Conservation (phyloP, 2,329 filamentous ascomycete species). For the Pestalotiopsis sp. region DNA sequence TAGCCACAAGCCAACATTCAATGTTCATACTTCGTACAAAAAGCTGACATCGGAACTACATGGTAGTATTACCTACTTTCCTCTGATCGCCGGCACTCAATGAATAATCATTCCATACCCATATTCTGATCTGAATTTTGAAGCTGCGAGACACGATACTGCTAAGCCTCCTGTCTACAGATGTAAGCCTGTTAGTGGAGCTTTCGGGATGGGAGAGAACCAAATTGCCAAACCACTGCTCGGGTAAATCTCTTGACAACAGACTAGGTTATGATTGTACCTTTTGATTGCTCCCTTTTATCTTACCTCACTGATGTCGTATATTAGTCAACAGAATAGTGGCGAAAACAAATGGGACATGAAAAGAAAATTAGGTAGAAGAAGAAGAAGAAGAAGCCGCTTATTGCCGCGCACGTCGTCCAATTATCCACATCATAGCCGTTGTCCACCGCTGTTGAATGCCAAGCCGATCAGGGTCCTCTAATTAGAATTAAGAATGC, state of each 20-base stretch:
- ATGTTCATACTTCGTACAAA: background rate
- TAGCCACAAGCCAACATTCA: background rate
- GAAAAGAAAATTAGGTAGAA: too few relatives aligned
- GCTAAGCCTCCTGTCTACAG: too few relatives aligned
- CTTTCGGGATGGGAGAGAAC: background rate
- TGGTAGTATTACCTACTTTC: too few relatives aligned
- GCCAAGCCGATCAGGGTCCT: background rate
- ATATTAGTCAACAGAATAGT: background rate
- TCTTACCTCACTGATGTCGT: background rate
- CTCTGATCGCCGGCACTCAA: too few relatives aligned
- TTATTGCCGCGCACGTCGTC: background rate
- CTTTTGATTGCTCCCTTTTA: background rate
- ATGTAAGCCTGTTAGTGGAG: background rate
- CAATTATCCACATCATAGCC: background rate
- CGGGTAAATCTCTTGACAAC: background rate
- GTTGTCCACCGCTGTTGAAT: background rate
- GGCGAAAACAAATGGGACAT: too few relatives aligned
- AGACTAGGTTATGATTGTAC: background rate
- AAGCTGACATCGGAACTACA: too few relatives aligned
- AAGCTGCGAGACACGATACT: too few relatives aligned
- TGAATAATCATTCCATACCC: too few relatives aligned
- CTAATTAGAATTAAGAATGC: background rate
- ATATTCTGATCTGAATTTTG: too few relatives aligned
- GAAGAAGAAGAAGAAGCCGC: background rate
- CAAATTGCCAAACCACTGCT: background rate